These are phyloP conservation scores for Fusarium armeniacum DNA, from an alignment of 2,329 filamentous ascomycete species.

Conservation along the genomic window DNA sequence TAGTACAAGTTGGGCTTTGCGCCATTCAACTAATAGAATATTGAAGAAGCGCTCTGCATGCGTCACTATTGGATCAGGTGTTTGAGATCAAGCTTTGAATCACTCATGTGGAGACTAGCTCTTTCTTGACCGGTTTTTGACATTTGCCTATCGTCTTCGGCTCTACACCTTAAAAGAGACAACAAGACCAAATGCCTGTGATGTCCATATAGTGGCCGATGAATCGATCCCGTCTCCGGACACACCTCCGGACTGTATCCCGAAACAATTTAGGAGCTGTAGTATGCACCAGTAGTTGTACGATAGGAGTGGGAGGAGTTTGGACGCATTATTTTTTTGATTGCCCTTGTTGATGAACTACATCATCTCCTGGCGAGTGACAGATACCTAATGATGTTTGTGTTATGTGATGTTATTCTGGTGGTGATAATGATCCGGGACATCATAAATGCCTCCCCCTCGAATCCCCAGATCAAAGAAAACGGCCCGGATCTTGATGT, in stretches of 20 bases:
- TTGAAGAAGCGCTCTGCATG: conserved; percentile 21
- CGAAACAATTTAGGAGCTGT: conserved; percentile 31
- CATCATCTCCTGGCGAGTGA: conserved; percentile 29
- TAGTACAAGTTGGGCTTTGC: conserved; percentile 20
- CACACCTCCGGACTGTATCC: conserved; percentile 41
- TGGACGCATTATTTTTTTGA: conserved; percentile 21
- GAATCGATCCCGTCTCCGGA: conserved; percentile 38
- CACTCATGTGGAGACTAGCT: conserved; percentile 19
- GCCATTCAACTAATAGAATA: conserved; percentile 11
- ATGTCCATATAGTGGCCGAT: conserved; percentile 30
- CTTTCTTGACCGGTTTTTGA: conserved; percentile 3
- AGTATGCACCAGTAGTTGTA: conserved; percentile 23
- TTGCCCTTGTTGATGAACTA: conserved; percentile 23
- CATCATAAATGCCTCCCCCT: conserved; percentile 28
- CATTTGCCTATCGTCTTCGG: conserved; percentile 2
- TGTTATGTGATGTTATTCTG: conserved; percentile 16
- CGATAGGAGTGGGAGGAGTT: conserved; percentile 35
- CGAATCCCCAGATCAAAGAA: conserved; percentile 29
- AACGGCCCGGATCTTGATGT: conserved; percentile 41
- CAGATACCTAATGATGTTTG: conserved; percentile 35
- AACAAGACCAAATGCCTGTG: not conserved
- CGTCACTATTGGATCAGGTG: conserved; percentile 37
- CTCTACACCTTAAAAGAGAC: conserved; percentile 1
- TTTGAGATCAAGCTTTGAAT: conserved; percentile 19
- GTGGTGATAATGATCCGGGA: conserved; percentile 9